Conservation (phyloP, 106 monocot species). For the Gastrodia elata region DNA sequence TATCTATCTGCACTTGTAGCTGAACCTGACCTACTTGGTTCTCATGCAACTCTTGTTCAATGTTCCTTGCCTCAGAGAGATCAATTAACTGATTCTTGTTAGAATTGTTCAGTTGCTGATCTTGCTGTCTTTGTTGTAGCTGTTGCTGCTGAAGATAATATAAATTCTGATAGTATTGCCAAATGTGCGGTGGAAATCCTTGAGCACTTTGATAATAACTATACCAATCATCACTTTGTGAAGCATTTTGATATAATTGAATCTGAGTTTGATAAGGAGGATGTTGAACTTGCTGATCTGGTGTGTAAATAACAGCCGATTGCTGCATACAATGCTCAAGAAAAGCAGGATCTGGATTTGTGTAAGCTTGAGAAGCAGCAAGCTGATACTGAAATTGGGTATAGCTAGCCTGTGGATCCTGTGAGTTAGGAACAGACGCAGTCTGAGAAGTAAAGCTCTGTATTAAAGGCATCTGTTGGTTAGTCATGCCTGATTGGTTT, state of each 20-base stretch:
- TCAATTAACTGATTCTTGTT: slow-evolving; percentile 20
- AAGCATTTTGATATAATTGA: slow-evolving; percentile 23
- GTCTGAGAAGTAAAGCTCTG: slow-evolving; percentile 18
- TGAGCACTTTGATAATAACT: slow-evolving; percentile 31
- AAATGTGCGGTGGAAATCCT: slow-evolving; percentile 33
- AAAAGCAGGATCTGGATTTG: slow-evolving; percentile 16
- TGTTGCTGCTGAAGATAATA: slow-evolving; percentile 45
- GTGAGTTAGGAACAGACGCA: slow-evolving; percentile 15
- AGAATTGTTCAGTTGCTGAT: slow-evolving; percentile 15
- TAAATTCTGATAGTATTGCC: slow-evolving; percentile 72
- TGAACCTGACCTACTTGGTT: slow-evolving; percentile 9
- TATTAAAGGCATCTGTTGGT: slow-evolving; percentile 12
- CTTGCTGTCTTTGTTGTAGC: slow-evolving; percentile 27
- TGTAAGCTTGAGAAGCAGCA: slow-evolving; percentile 30
- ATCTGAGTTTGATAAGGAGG: slow-evolving; percentile 24
- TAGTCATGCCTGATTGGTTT: slow-evolving; percentile 11
- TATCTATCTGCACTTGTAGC: neutral
- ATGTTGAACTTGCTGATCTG: slow-evolving; percentile 19
- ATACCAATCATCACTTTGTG: slow-evolving; percentile 29
- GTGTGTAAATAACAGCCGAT: slow-evolving; percentile 16
- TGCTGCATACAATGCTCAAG: slow-evolving; percentile 31
- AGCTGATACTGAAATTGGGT: slow-evolving; percentile 27
- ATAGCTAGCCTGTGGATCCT: slow-evolving; percentile 25
- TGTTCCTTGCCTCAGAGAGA: slow-evolving; percentile 5
- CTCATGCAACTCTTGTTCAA: slow-evolving; percentile 12